Conservation (phyloP, 257 asterid genomes). For the Striga asiatica region DNA sequence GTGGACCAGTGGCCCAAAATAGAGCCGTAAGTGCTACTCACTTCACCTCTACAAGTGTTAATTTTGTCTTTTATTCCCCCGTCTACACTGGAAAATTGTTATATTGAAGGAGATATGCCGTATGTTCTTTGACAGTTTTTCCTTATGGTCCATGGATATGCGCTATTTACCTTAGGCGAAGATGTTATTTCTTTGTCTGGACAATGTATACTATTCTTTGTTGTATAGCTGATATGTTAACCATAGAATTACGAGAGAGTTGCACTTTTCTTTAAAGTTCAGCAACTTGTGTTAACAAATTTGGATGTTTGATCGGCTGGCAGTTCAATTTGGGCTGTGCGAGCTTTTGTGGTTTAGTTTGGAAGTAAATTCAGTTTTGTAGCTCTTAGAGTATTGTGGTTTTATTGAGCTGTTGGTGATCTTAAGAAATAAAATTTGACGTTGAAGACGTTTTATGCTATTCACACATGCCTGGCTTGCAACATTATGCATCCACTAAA, state of each 20-base stretch:
- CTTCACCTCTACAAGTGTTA: neutral
- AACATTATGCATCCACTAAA: neutral
- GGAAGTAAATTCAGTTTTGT: no score
- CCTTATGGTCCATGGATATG: neutral
- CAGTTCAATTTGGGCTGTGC: no score
- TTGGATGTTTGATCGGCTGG: no score
- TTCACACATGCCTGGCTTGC: neutral
- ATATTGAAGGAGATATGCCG: neutral
- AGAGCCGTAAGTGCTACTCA: conserved; percentile 63
- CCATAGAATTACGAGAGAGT: neutral
- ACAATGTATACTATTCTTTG: neutral
- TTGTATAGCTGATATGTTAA: neutral
- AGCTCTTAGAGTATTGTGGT: no score
- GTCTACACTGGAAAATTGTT: neutral
- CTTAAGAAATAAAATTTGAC: neutral
- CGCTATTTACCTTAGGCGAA: neutral
- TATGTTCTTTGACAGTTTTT: neutral
- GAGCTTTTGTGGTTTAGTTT: no score
- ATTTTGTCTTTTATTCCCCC: neutral
- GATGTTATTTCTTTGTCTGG: neutral
- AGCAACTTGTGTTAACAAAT: neutral
- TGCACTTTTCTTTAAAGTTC: neutral
- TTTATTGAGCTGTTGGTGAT: neutral
- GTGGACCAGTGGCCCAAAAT: conserved; percentile 58
- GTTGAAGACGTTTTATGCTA: neutral